Base-by-base conservation (phyloP, 257 asterid genomes). In the Cordia subcordata region DNA sequence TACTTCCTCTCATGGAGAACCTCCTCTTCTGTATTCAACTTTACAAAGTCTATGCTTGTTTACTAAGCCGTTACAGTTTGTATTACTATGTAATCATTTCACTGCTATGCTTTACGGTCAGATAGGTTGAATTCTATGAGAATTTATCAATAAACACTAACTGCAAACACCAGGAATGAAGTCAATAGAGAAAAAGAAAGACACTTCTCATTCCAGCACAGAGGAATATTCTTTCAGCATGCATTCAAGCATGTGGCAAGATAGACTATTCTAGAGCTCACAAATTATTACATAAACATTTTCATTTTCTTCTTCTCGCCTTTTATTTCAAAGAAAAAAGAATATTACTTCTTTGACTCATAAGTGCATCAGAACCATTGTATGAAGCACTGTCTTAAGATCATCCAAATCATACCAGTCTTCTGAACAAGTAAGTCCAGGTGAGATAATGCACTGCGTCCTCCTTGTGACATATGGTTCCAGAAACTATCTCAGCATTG, bases 371-470 rank as follows among this genome's bases (percentile, higher is more conserved):
- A 6, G 35, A 27, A 3, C 35, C 6, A 3, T 1, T 27, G 6
- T 6, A 27, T 37, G 10, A 57, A 23, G 23, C 21, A 57, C 13
- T 44, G 44, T 18, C 52, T 39, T 49, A 59, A 60, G 56, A 63
- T 62, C 32, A 60, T 32, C n/a, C n/a, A 52, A 58, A 49, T 35
- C 77, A 56, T 88, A 92, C 99, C 96, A 92, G 70, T 92, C 96
- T 82, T 49, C 96, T 93, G 74, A 85, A 92, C 74, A 88, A 77
- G 76, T 92, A 92, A 42, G 99, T 92, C 99, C 99, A 92, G 58
- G 96, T 88, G 78, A 92, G 99, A 78, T 92, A 92, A 78, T 92
- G 95, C 72, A 92, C 61, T 38, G 96, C 99, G 65, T 88, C 99
- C 78, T 88, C 94, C 80, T 84, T 92, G 67, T 86, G 90, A 67